Base-by-base conservation (phyloP, 176 grass and related monocot species). In the Oryza rufipogon region DNA sequence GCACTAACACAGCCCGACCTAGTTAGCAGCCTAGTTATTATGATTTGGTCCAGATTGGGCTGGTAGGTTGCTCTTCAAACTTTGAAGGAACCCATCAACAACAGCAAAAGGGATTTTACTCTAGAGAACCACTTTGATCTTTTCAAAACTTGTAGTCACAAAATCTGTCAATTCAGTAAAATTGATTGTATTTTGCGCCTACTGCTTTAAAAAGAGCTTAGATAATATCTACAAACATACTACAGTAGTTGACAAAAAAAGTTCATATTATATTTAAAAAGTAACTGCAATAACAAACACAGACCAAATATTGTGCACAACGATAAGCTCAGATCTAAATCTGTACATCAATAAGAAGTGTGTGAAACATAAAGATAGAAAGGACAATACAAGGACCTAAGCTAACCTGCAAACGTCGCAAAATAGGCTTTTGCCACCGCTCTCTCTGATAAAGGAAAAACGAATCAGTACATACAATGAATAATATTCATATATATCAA, bases 381-480 rank as follows among this genome's bases (percentile, higher is more conserved):
- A 67, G 69, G 77, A 70, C 80, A 70, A 42, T 7, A 54, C 71
- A 66, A 70, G 46, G 33, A 46, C 20, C 70, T 69, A 61, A 33
- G 14, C 88, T 86, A 64, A 95, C 93, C 90, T 95, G 93, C 71
- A 95, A 87, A 13, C 81, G 90, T 19, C 93, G 93, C 82, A 95
- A 77, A 91, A 95, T 92, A 84, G 93, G 93, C 52, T 95, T 95
- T 85, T 92, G 93, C 93, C 90, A 95, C 34, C 80, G 86, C 44
- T 95, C 93, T 84, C 93, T 78, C 93, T 95, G 80, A 85, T 49
- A 85, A 84, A 79, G n/a, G 19, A 83, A 87, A 56, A 87, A 63
- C 22, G 20, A 82, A 84, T n/a, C 33, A 25, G 47, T 11, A 65
- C 28, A 68, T 75, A 80, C 38, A 76, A 73, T 22, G 36, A 58